Conservation (phyloP, 2,329 filamentous ascomycete genomes). For the Fusarium sp. region DNA sequence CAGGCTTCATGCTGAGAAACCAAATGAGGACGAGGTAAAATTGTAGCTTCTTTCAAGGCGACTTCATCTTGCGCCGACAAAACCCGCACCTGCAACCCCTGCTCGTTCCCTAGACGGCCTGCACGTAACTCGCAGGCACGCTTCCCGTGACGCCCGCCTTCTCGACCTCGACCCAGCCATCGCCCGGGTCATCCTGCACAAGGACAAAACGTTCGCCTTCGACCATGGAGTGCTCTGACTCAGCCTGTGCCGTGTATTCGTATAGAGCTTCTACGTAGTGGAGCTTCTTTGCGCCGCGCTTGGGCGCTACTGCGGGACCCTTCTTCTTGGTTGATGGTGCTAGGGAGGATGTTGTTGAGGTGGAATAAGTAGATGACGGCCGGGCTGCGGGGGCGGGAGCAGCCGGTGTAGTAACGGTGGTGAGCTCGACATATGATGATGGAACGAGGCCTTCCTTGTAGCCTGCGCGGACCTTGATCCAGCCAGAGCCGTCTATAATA, state of each 20-base stretch:
- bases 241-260: slow-evolving; percentile 86
- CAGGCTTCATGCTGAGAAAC: not conserved
- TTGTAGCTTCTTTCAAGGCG: not conserved
- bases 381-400: slow-evolving; percentile 61
- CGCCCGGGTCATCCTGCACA: slow-evolving; percentile 85
- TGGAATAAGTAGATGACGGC: slow-evolving; percentile 80
- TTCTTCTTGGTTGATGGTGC: slow-evolving; percentile 74
- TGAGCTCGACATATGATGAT: slow-evolving; percentile 81
- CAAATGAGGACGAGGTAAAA: not conserved
- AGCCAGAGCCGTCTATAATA: slow-evolving; percentile 83
- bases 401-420: slow-evolving; percentile 52
- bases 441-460: slow-evolving; percentile 87
- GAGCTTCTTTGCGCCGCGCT: slow-evolving; percentile 90
- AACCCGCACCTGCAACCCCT: slow-evolving; percentile 15
- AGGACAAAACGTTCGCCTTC: slow-evolving; percentile 94
- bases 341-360: slow-evolving; percentile 60
- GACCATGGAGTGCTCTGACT: slow-evolving; percentile 86
- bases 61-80: not conserved
- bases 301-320: slow-evolving; percentile 89
- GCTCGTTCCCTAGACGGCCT: slow-evolving; percentile 65
- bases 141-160: slow-evolving; percentile 86
- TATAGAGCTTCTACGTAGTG: slow-evolving; percentile 94
- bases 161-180: slow-evolving; percentile 98
- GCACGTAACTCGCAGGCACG: slow-evolving; percentile 93
- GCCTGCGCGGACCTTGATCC: slow-evolving; percentile 83